Base-by-base conservation (phyloP, 164 flowering plant species). In the Magnolia kwangsiensis region DNA sequence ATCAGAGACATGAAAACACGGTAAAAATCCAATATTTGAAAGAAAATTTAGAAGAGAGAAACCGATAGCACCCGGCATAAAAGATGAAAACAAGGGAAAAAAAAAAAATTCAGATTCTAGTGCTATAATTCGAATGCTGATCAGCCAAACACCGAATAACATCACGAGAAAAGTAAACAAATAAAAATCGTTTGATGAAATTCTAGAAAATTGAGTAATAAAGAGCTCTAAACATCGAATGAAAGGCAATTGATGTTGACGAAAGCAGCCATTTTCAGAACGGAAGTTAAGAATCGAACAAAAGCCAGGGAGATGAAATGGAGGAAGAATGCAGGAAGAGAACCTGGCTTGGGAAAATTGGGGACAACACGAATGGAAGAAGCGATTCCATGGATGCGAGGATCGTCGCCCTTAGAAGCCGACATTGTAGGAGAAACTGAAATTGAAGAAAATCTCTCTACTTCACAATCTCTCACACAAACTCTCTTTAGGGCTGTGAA, bases 301-400 rank as follows among this genome's bases (percentile, higher is more conserved):
- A 1, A 37, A n/a, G 19, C 51, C 2, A n/a, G 73, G 21, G 59
- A 72, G 37, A 27, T 55, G 64, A 59, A 58, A 31, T 24, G n/a
- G 66, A 58, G 7, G 24, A 31, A 27, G 66, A 5, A 20, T 3
- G 31, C 5, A 20, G 18, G 19, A 13, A 1, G 13, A 31, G 49
- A 71, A 92, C 98, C 98, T 84, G 87, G 87, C 83, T 91, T 90
- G 37, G 98, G 98, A 72, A 94, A 94, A 84, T 94, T 64, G 27
- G 98, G 98, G 66, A 94, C 91, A 49, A 94, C 97, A 0, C 98
- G 89, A 74, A 94, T 92, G 81, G 79, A 83, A 67, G 89, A 82
- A 80, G 88, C 81, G 86, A 94, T 92, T 83, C 82, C 88, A 64
- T 81, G 73, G 81, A 94, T 82, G 51, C 97, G 93, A 76, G 96